A percentile compares a stretch with the other conserved stretches of the same genome.
phyloP scores from a whole-genome alignment of 176 grass and related monocot genomes.

The Aechmea fasciata region DNA sequence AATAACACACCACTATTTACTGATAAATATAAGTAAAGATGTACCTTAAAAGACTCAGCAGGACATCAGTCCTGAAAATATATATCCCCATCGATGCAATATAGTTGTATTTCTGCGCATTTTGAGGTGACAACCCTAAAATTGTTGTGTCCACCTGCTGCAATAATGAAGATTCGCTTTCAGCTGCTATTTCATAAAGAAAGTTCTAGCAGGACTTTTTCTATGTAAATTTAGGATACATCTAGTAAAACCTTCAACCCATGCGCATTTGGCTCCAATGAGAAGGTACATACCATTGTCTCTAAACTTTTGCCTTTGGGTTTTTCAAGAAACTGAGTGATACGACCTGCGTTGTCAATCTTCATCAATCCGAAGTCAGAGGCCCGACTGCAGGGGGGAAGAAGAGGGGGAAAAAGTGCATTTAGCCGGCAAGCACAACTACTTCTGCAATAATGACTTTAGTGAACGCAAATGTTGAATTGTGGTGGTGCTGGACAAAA shows the following conservation, averaged over 20 bases:
- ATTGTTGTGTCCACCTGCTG: constrained; percentile 47
- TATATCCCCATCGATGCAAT: constrained; percentile 87
- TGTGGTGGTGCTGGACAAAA: too few species aligned
- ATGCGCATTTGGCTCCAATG: not conserved
- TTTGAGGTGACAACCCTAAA: constrained; percentile 41
- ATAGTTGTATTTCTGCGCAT: constrained; percentile 37
- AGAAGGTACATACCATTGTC: constrained; percentile 46
- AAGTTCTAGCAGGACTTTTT: not conserved
- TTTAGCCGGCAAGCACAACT: too few species aligned
- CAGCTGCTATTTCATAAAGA: too few species aligned
- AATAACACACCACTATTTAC: too few species aligned
- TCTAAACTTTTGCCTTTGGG: constrained; percentile 60
- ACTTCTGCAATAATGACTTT: too few species aligned
- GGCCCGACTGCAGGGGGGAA: constrained; percentile 45
- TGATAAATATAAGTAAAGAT: too few species aligned
- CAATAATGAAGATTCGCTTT: constrained; percentile 12
- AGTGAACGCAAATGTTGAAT: too few species aligned
- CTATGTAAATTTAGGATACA: too few species aligned
- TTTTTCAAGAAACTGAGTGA: constrained; percentile 66
- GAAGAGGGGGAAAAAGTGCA: too few species aligned
- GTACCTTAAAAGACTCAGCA: constrained; percentile 62
- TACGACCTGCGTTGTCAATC: constrained; percentile 39
- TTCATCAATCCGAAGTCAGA: constrained; percentile 81
- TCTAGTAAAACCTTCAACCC: too few species aligned
- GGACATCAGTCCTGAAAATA: constrained; percentile 58